A percentile compares a stretch with the other conserved stretches of the same genome.
Conservation (phyloP, 441 rosid species). For the Capsella rubella region DNA sequence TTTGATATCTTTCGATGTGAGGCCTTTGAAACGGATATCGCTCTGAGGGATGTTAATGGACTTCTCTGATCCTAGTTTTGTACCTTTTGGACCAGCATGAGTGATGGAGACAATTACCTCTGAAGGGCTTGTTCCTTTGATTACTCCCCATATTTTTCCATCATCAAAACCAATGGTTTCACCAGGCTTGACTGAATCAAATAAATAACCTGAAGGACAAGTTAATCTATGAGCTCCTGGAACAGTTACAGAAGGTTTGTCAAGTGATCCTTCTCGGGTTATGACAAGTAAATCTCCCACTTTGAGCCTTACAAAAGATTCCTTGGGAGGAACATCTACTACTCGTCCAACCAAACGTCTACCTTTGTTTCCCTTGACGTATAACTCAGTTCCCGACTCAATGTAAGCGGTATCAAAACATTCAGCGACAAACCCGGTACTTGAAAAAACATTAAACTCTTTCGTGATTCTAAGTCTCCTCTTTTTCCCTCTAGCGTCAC, state of each 20-base stretch:
- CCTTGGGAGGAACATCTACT: constrained; percentile 63
- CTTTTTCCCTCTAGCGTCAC: constrained; percentile 68
- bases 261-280: constrained; percentile 50
- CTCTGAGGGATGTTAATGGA: constrained; percentile 74
- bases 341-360: constrained; percentile 52
- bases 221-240: constrained; percentile 57
- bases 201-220: constrained; percentile 69
- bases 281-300: constrained; percentile 71
- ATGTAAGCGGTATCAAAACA: constrained; percentile 62
- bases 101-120: constrained; percentile 72
- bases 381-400: constrained; percentile 59
- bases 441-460: constrained; percentile 58
- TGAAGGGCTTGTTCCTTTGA: constrained; percentile 61
- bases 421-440: constrained; percentile 65
- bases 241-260: constrained; percentile 39
- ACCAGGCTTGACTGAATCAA: constrained; percentile 70
- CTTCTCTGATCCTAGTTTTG: constrained; percentile 76
- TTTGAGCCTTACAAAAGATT: constrained; percentile 58
- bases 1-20: constrained; percentile 73
- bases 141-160: constrained; percentile 72
- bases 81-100: constrained; percentile 64
- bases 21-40: constrained; percentile 62
- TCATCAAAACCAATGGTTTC: constrained; percentile 76
- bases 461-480: constrained; percentile 54
- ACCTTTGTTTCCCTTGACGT: constrained; percentile 55